Conservation (phyloP, 2,329 filamentous ascomycete genomes). For the Falciphora oryzae region DNA sequence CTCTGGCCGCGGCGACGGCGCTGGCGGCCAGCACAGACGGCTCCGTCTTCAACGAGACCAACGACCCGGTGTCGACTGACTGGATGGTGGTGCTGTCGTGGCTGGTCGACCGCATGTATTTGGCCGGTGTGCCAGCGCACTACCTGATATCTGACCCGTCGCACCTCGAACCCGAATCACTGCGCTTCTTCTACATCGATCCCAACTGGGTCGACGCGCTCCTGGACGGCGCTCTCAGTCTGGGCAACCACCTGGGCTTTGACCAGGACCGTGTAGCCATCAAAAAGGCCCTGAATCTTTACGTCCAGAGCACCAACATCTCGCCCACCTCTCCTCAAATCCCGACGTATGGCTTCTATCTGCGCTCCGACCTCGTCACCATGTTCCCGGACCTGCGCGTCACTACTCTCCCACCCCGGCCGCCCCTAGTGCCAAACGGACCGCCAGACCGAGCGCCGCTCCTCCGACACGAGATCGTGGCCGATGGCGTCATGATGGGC, state of each 20-base stretch:
- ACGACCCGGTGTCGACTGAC: slow-evolving; percentile 26
- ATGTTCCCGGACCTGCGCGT: slow-evolving; percentile 33
- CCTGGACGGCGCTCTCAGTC: slow-evolving; percentile 36
- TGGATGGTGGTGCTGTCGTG: slow-evolving; percentile 31
- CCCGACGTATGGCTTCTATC: slow-evolving; percentile 32
- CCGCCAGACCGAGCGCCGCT: slow-evolving; percentile 20
- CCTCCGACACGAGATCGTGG: slow-evolving; percentile 27
- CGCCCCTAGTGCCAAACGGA: slow-evolving; percentile 5
- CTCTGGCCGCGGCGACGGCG: slow-evolving; percentile 12
- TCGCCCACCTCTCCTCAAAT: slow-evolving; percentile 22
- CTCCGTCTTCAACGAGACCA: slow-evolving; percentile 26
- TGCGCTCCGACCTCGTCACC: slow-evolving; percentile 30
- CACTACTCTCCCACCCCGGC: slow-evolving; percentile 8
- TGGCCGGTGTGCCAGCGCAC: slow-evolving; percentile 32
- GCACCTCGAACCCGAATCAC: slow-evolving; percentile 28
- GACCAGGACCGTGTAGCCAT: slow-evolving; percentile 26
- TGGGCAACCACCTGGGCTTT: slow-evolving; percentile 31
- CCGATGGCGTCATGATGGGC: slow-evolving; percentile 26
- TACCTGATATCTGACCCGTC: slow-evolving; percentile 33
- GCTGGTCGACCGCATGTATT: slow-evolving; percentile 31
- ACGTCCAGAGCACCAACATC: slow-evolving; percentile 19
- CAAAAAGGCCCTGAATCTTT: slow-evolving; percentile 27
- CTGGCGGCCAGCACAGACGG: slow-evolving; percentile 12
- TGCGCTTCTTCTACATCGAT: slow-evolving; percentile 42
- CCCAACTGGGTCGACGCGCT: slow-evolving; percentile 35